Base-by-base conservation (phyloP, 2,329 filamentous ascomycete species). In the Aspergillus sp. region DNA sequence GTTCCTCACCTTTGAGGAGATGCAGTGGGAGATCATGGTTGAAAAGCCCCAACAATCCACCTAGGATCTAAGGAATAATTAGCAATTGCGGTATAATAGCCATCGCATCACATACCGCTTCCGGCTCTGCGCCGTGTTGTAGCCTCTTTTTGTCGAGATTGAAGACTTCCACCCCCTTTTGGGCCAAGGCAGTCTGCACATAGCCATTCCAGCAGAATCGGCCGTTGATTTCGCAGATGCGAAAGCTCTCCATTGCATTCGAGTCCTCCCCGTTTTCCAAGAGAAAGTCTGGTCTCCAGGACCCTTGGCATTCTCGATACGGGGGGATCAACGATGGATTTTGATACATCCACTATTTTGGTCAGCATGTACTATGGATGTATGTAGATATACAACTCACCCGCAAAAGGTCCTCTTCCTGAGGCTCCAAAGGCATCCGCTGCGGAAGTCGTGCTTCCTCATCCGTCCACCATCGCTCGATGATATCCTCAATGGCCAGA, bases 391-490 rank as follows among this genome's bases (percentile, higher is more conserved):
- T 9, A 34, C 5, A 7, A 34, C 45, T 37, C 5, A 58, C 57
- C 19, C 40, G 46, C 27, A 62, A 33, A 3, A 60, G 37, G 26
- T 51, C 46, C 33, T 61, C 58, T 32, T 59, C 59, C 3, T 53
- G 41, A 1, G 44, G 33, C 34, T 61, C 58, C 29, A 62, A 39
- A 6, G 59, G 58, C 59, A 62, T 59, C 3, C 55, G 45, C 7
- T 39, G 31, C 5, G 57, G 53, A 26, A 62, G 56, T 2, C 40
- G 13, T 4, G 58, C 53, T 10, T 50, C 33, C 0, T 29, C 34
- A 31, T 62, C 58, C 6, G 48, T 51, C 51, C 54, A 61, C 58
- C 58, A 62, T 50, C 58, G 48, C 11, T 56, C 50, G 7, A 61
- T 46, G 8, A 60, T 58, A 40, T 57, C 49, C 28, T 43, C 45